These are phyloP conservation scores for Striga asiatica DNA, from an alignment of 257 asterid species.

Conservation along the genomic window DNA sequence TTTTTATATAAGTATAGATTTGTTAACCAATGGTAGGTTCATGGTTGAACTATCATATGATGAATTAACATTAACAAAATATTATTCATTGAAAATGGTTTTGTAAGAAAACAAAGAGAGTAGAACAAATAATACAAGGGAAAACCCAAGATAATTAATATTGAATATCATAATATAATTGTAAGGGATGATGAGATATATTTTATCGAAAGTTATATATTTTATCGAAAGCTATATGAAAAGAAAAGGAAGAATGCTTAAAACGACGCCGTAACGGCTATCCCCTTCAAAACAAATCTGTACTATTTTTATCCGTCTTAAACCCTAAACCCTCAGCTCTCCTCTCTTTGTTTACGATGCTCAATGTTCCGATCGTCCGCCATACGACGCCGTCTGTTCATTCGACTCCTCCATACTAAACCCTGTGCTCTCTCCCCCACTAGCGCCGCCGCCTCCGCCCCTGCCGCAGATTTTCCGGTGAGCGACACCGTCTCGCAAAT, in stretches of 20 bases:
- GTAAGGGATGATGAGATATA: too few species aligned
- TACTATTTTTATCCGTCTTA: conserved; percentile 11
- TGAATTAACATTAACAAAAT: too few species aligned
- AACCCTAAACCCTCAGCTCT: conserved; percentile 20
- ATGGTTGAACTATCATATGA: background rate
- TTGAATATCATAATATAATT: too few species aligned
- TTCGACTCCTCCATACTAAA: conserved; percentile 13
- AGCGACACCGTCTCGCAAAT: conserved; percentile 28
- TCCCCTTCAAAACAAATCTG: background rate
- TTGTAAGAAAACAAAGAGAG: background rate
- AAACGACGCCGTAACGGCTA: background rate
- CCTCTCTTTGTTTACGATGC: conserved; percentile 21
- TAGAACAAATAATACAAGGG: too few species aligned
- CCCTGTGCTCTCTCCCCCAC: conserved; percentile 16
- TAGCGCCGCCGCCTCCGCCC: conserved; percentile 30
- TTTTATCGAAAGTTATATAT: too few species aligned
- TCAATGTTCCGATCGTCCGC: conserved; percentile 28
- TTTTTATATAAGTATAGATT: too few species aligned
- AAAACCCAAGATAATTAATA: too few species aligned
- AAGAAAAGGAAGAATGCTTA: too few species aligned
- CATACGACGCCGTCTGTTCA: conserved; percentile 19
- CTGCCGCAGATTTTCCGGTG: conserved; percentile 14
- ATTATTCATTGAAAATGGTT: too few species aligned
- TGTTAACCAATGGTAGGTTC: background rate
- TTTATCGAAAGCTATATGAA: too few species aligned